Base-by-base conservation (phyloP, 495 filamentous ascomycete genomes). In the Tuber brumale region DNA sequence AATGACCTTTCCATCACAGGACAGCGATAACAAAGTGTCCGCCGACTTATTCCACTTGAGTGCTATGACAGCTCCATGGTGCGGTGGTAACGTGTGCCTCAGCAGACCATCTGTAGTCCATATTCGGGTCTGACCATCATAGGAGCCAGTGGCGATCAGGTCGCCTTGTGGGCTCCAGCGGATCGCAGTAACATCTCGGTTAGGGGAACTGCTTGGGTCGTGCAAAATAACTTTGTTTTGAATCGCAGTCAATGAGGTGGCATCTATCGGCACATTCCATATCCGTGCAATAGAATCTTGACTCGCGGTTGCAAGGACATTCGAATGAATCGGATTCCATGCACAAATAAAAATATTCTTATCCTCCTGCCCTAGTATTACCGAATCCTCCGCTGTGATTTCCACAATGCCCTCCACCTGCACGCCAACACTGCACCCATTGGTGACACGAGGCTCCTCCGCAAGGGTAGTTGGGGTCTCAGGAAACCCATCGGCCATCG, bases 251-350 rank as follows among this genome's bases (percentile, higher is more conserved):
- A 84, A 81, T 75, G 83, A 84, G 76, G 84, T 81, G 75, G 86
- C 84, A 74, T 85, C 83, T 80, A 85, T 84, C 76, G 87, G 84
- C 79, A 94, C 82, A 79, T 89, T 92, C 92, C 92, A 95, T 84
- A 95, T 85, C 77, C 89, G 90, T 85, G 92, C 92, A 87, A 93
- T 91, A 84, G 90, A 89, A 84, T 93, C 91, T 81, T 86, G 88
- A 81, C 92, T 92, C 83, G 89, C 90, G 77, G 90, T 89, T 80
- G 90, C 91, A 83, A 96, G 87, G 83, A 92, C 85, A 48, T 88
- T 90, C 76, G 93, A 88, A 86, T 94, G 90, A 76, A 84, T 85
- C 72, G 93, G 93, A 81, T 92, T 92, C 92, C 92, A 96, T 84
- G 90, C 86, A 85, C 90, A 89, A 72, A 89, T 88, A 78, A 92